Conservation (phyloP, 352 stramenopile genomes). For the Pythium phragmiticola region DNA sequence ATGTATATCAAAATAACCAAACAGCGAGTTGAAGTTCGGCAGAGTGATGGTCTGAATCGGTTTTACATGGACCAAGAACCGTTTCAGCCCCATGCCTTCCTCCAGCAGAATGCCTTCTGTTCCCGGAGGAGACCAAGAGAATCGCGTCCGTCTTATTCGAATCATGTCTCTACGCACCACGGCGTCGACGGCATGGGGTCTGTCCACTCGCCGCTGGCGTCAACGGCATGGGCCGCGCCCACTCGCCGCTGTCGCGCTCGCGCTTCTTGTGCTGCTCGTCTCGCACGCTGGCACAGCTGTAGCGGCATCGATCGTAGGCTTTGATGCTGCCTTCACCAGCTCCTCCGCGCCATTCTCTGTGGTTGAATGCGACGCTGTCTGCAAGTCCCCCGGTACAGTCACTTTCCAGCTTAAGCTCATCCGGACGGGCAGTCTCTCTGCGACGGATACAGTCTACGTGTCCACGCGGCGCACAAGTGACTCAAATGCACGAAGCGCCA, state of each 20-base stretch:
- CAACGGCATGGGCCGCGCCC: neutral
- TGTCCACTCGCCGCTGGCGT: neutral
- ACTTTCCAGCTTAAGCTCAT: constrained; percentile 36
- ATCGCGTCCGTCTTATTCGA: no score
- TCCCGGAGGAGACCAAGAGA: no score
- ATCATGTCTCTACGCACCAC: neutral
- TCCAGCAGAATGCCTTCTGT: neutral
- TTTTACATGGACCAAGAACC: neutral
- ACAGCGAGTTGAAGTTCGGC: constrained; percentile 19
- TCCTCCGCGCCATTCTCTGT: constrained; percentile 28
- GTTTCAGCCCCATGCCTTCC: neutral
- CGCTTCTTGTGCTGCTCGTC: neutral
- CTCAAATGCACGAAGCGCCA: constrained; percentile 17
- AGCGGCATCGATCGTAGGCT: constrained; percentile 23
- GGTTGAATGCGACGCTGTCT: constrained; percentile 37
- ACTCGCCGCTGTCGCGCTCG: neutral
- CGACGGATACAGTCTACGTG: constrained; percentile 36
- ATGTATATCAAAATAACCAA: constrained; percentile 2
- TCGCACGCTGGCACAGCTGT: neutral
- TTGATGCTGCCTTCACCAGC: constrained; percentile 34
- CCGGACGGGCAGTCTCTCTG: constrained; percentile 28
- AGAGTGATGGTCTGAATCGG: constrained; percentile 22
- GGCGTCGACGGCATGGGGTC: neutral
- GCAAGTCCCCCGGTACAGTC: constrained; percentile 34
- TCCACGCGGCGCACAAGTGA: constrained; percentile 31